Base-by-base conservation (phyloP, 2,329 filamentous ascomycete genomes). In the Fusarium odoratissimum region DNA sequence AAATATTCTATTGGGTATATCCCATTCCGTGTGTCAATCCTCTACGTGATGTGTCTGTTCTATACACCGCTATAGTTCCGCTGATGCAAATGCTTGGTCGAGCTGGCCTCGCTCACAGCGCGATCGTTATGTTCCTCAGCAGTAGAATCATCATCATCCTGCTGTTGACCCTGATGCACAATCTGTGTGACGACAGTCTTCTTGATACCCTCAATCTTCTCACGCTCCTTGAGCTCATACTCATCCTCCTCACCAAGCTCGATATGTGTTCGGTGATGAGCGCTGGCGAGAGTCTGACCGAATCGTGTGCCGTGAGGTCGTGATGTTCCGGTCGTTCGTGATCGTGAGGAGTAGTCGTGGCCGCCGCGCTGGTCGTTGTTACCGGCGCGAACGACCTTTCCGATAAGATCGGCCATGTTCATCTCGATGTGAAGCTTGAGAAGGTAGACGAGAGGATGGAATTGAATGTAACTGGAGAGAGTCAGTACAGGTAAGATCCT, bases 391-490 rank as follows among this genome's bases (percentile, higher is more conserved):
- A 78, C 76, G 41, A 78, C 76, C 64, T 78, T 78, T n/a, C 73
- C 69, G 17, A 78, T 78, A 0, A 78, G 72, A 31, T 78, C 76
- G 69, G 76, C 76, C 76, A 78, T 78, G 66, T 78, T 78, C 76
- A 78, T 78, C 41, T 78, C 76, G 45, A 78, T 78, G 38, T 78
- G 76, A 10, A 78, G 73, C 58, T 78, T 78, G 61, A 78, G 66
- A 1, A 78, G 76, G 21, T 78, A 78, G 17, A 78, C 75, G 4
- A 78, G 75, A 4, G 76, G 76, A 37, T 78, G 76, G 60, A 78
- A 78, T n/a, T 78, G 76, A 60, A 77, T 76, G 25, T 77, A 77
- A 4, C 75, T 77, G 4, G 1, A 4, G 17, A 2, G 0, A 1
- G 19, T 69, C 16, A 73, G 75, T 25, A 25, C 25, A 25, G 25